These are phyloP conservation scores for Naganishia onofrii DNA, from an alignment of 768 basidiomycete genomes.

Conservation along the genomic window DNA sequence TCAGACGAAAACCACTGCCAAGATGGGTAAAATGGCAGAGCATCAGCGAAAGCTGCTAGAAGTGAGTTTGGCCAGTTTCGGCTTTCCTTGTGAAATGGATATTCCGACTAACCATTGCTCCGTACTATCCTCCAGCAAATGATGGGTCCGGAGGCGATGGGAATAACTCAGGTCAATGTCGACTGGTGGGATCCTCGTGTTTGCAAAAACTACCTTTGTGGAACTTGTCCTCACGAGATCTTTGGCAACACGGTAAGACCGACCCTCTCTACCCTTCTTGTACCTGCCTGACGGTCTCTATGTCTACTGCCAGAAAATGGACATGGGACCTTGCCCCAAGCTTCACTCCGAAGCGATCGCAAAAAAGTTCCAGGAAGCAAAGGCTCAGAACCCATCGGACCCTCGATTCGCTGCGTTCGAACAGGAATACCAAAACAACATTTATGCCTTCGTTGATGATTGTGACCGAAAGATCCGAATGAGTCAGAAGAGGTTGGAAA, in stretches of 20 bases:
- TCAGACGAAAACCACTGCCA: constrained; percentile 26
- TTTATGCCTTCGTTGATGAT: constrained; percentile 94
- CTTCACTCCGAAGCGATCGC: constrained; percentile 92
- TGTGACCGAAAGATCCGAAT: constrained; percentile 93
- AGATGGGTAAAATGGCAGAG: constrained; percentile 91
- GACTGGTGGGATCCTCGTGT: constrained; percentile 93
- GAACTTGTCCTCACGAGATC: constrained; percentile 94
- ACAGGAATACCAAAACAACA: constrained; percentile 92
- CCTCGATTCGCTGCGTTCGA: constrained; percentile 83
- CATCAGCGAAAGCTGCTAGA: constrained; percentile 91
- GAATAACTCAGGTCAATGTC: constrained; percentile 84
- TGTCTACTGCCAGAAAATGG: constrained; percentile 81
- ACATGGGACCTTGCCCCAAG: constrained; percentile 94
- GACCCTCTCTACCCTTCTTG: constrained; percentile 41
- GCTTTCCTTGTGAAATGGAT: background rate
- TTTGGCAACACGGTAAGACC: constrained; percentile 89
- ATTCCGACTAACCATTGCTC: background rate
- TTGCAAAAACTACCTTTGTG: constrained; percentile 95
- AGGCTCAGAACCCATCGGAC: constrained; percentile 70
- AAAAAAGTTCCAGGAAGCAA: constrained; percentile 78
- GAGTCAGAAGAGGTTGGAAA: constrained; percentile 91
- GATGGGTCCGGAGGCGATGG: constrained; percentile 99
- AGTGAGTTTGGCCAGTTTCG: constrained; percentile 49
- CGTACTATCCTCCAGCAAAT: constrained; percentile 73
- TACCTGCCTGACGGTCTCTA: background rate